Evolutionary conservation across 164 flowering plant genomes (phyloP).

Genomic region (Litsea cubeba): DNA sequence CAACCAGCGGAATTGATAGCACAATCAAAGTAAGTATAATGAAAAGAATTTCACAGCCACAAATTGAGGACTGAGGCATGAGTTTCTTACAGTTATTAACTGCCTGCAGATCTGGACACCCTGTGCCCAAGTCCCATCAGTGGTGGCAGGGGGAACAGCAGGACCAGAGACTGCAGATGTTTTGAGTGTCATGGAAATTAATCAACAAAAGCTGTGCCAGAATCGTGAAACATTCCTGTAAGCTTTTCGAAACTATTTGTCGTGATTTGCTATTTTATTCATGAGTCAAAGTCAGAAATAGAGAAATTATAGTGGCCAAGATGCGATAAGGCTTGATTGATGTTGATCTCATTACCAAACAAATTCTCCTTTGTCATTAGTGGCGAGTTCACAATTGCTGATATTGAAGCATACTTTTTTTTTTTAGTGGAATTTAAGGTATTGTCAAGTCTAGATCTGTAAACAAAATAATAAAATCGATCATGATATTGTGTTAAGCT

Average conservation of each 20-base stretch:
- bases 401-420: neutral
- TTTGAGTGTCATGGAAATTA: conserved; percentile 64
- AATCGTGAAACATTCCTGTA: conserved; percentile 68
- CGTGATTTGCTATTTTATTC: neutral
- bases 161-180: conserved; percentile 77
- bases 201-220: conserved; percentile 61
- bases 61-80: neutral
- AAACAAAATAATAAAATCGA: no score
- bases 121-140: conserved; percentile 61
- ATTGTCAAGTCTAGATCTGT: no score
- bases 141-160: conserved; percentile 64
- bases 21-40: conserved; percentile 69
- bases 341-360: no score
- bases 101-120: conserved; percentile 80
- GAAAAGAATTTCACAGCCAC: neutral
- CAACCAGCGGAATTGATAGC: conserved; percentile 94
- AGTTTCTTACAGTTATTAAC: conserved; percentile 15
- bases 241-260: conserved; percentile 17
- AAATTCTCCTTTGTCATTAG: neutral
- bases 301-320: no score
- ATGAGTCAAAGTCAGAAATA: no score
- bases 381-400: neutral
- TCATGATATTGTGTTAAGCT: no score
- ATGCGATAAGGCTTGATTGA: no score
- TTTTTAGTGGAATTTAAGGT: no score